These are phyloP conservation scores for Lachnellula occidentalis DNA, from an alignment of 2,329 filamentous ascomycete genomes.

Conservation along the genomic window DNA sequence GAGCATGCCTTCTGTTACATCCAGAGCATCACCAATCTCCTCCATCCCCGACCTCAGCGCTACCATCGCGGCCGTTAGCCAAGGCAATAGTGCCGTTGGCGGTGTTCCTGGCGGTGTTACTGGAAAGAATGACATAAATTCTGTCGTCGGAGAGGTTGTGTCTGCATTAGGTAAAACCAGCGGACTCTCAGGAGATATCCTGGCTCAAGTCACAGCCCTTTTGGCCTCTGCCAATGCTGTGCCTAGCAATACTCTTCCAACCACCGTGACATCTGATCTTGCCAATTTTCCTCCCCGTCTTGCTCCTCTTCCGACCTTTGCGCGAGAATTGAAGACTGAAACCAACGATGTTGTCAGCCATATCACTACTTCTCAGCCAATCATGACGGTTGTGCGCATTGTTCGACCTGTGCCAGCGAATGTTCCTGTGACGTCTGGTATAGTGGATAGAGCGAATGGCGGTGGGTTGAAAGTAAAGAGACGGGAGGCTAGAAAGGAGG, in stretches of 20 bases:
- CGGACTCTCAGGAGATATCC: conserved; percentile 5
- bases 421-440: not conserved
- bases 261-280: not conserved
- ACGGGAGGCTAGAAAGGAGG: not conserved
- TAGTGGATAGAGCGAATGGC: not conserved
- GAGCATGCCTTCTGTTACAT: not conserved
- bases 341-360: not conserved
- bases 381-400: not conserved
- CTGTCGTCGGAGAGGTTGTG: not conserved
- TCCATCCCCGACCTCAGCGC: not conserved
- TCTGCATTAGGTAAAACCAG: conserved; percentile 9
- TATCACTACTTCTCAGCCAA: not conserved
- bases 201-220: conserved; percentile 6
- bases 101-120: not conserved
- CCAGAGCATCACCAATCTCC: not conserved
- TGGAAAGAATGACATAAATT: not conserved
- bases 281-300: not conserved
- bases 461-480: not conserved
- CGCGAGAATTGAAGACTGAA: not conserved
- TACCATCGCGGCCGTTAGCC: not conserved
- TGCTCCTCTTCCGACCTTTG: not conserved
- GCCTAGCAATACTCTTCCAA: not conserved
- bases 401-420: not conserved
- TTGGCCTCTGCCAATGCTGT: conserved; percentile 1
- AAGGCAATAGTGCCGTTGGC: not conserved